These are phyloP conservation scores for Lipomyces chichibuensis DNA, from an alignment of 805 yeast genomes.

Conservation along the genomic window DNA sequence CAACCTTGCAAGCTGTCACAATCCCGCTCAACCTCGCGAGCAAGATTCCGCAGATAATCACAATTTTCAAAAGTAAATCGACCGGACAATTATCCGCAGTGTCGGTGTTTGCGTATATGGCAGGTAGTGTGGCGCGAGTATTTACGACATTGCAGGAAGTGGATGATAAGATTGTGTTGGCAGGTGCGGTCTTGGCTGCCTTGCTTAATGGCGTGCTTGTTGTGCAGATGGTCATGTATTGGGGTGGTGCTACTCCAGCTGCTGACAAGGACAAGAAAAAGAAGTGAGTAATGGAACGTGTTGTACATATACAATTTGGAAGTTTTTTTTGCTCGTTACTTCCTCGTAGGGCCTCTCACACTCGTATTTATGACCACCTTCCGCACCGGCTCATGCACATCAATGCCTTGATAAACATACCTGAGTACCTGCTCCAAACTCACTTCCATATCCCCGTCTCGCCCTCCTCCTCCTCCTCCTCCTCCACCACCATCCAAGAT, in stretches of 20 bases:
- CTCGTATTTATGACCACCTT: constrained; percentile 6
- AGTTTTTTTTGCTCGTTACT: not conserved
- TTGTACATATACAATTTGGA: not conserved
- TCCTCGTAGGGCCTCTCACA: constrained; percentile 6
- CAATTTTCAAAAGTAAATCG: constrained; percentile 46
- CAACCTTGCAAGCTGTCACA: constrained; percentile 43
- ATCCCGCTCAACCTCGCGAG: constrained; percentile 46
- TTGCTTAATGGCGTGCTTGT: constrained; percentile 45
- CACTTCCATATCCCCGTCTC: constrained; percentile 11
- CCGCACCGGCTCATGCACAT: constrained; percentile 33
- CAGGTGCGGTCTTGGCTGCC: constrained; percentile 44
- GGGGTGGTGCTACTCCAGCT: constrained; percentile 28
- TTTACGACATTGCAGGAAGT: constrained; percentile 48
- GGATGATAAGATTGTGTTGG: constrained; percentile 44
- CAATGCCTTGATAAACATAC: constrained; percentile 33
- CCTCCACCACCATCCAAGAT: not conserved
- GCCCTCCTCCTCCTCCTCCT: not conserved
- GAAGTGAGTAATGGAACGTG: not conserved
- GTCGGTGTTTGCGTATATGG: constrained; percentile 46
- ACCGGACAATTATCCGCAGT: constrained; percentile 50
- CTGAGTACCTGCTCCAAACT: constrained; percentile 29
- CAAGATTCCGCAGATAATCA: constrained; percentile 50
- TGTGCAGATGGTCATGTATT: constrained; percentile 45
- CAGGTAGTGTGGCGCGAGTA: constrained; percentile 48
- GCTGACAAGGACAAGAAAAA: constrained; percentile 33